Base-by-base conservation (phyloP, 2,329 filamentous ascomycete species). In the Aureobasidium sp. region DNA sequence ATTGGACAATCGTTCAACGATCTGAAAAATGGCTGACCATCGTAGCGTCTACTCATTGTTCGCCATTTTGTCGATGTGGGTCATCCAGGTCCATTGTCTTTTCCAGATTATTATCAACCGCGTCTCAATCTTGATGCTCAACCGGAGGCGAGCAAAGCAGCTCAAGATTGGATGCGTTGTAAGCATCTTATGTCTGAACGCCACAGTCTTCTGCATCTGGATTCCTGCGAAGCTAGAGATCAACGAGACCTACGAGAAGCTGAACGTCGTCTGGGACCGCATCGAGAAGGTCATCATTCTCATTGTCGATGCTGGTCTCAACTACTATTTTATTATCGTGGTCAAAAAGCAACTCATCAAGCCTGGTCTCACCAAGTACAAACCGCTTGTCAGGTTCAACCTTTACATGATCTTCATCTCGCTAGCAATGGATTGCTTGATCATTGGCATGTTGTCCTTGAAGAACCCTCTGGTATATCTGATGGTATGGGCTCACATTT, bases 301-400 rank as follows among this genome's bases (percentile, higher is more conserved):
- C 2, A 20, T 74, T 17, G 70, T 74, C 15, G 74, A 76, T 51
- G 73, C 70, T 10, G 46, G 50, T 5, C 69, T 76, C 8, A 76
- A 76, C 52, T 74, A 69, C 67, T 75, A 74, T 50, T 76, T 76
- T 65, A 65, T 76, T 55, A 75, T 66, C 65, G 75, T 68, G 5
- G 79, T 82, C 34, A 77, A 79, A 65, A 70, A 71, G 6, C 75
- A 79, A 3, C 75, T 83, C 0, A 71, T 82, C 15, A 72, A 75
- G 43, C 78, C 81, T 56, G 78, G 78, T 1, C 71, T 82, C 3
- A 75, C 74, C 9, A 83, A 83, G 65, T 83, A 83, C 67, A 73
- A 76, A 62, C 76, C 76, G 6, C 74, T 83, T 0, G 76, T 81
- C 2, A 71, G 70, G 10, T 82, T 82, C 71, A 83, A 82, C 56